Base-by-base conservation (phyloP, 768 basidiomycete genomes). In the Tulasnella sp. region DNA sequence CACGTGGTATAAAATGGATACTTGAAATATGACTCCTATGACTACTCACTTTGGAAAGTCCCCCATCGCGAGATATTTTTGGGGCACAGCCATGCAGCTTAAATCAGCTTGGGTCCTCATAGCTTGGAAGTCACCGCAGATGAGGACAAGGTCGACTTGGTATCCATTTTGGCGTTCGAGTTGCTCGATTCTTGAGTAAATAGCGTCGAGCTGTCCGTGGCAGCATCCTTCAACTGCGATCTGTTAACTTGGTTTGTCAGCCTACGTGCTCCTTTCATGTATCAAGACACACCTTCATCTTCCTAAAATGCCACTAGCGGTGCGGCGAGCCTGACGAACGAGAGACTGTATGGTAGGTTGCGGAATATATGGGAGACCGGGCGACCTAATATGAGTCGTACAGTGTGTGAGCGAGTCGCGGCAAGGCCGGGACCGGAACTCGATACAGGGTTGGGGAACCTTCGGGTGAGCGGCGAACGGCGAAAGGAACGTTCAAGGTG, bases 51-150 rank as follows among this genome's bases (percentile, higher is more conserved):
- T 76, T 81, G 92, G 83, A 78, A 98, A 99, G 59, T 88, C 89
- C 36, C 92, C 91, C 67, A 98, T 82, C 32, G 85, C 81, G 75
- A 88, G 89, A 81, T 95, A 98, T 80, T 97, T 98, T 75, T 86
- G 82, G 0, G 96, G 96, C 1, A 93, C 93, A 26, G 95, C 90
- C 89, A 99, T 92, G 75, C 89, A 91, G 77, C 90, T 86, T 52
- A 97, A 83, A 81, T 99, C 96, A 71, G 86, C 82, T 72, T 85
- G 82, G 76, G 97, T 95, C 35, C 97, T 84, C 64, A 97, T 84
- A 19, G 97, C 95, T 80, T 97, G 88, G 77, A 99, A 98, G 81
- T 99, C 97, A 14, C 97, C 97, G 73, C 96, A 98, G 35, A 98
- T 89, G 44, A 99, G 85, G 16, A 99, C 85, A 1, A 95, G 81